Evolutionary conservation across 306 rosid species (phyloP), one percentile per base, ranked within the genome.

Genomic region (Glycine latifolia): DNA sequence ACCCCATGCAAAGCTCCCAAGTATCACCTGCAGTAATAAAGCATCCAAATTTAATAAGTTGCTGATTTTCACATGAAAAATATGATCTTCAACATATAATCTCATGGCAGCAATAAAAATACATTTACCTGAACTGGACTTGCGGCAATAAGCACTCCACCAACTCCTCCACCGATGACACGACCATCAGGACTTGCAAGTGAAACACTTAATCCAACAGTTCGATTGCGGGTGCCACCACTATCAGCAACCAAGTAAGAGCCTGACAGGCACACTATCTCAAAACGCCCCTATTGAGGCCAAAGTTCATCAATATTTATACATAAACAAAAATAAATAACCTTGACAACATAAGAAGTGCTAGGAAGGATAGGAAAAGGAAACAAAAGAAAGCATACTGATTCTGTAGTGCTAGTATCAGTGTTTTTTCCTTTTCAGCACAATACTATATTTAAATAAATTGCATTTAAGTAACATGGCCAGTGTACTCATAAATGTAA

Each of bases 121-220:
- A 8, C 62, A 75, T 44, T 58, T 81, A 96, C 99, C 99, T 96
- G 98, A 84, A 93, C 97, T 6, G 89, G 92, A 80, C 89, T 86
- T 73, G 99, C 98, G 3, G 99, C 99, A 58, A 93, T 82, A 46
- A 96, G 98, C 76, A 88, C 76, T 68, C 98, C 99, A 0, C 94
- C 98, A 13, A 96, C 91, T 13, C 95, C 94, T 8, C 99, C 99
- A 9, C 99, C 98, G 4, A 96, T 77, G 76, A 96, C 97, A 60
- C 91, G 91, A 0, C 99, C 99, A 52, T 96, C 98, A 54, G 97
- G 94, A 85, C 97, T 93, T 12, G 98, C 98, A 71, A 93, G 97
- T 66, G 97, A 86, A 65, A 96, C 92, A 67, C 88, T 92, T 1
- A 96, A 80, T 15, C 97, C 89, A 6, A 97, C 99, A 11, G 85